Conservation (phyloP, 2,329 filamentous ascomycete genomes). For the Colletotrichum musicola region DNA sequence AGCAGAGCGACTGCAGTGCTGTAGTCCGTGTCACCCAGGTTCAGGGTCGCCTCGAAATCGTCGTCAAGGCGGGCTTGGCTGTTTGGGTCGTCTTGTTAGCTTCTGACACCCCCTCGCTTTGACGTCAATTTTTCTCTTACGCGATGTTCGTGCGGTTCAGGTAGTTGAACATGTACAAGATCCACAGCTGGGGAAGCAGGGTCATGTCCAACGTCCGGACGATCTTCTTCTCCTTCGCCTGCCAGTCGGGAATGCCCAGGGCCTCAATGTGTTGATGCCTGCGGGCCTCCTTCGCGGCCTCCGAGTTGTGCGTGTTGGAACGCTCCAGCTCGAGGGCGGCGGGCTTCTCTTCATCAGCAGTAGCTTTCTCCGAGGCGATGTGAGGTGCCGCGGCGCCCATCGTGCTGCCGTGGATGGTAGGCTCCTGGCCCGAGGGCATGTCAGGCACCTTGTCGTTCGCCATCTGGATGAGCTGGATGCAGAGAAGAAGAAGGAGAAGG, state of each 20-base stretch:
- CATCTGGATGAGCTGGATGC: neutral
- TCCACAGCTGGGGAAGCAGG: slow-evolving; percentile 41
- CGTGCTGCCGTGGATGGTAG: neutral
- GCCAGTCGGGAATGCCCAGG: slow-evolving; percentile 24
- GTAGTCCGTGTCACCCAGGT: slow-evolving; percentile 42
- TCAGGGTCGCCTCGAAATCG: slow-evolving; percentile 41
- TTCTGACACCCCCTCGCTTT: neutral
- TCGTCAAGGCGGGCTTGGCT: slow-evolving; percentile 42
- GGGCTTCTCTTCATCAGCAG: neutral
- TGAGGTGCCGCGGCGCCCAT: slow-evolving; percentile 8
- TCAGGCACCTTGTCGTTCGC: neutral
- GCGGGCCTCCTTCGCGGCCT: slow-evolving; percentile 1
- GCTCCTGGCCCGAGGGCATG: slow-evolving; percentile 2
- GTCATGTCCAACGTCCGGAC: slow-evolving; percentile 40
- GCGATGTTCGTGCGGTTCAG: slow-evolving; percentile 41
- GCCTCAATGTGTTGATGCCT: slow-evolving; percentile 9
- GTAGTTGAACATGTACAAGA: slow-evolving; percentile 43
- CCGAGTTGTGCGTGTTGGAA: slow-evolving; percentile 6
- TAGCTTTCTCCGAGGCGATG: slow-evolving; percentile 9
- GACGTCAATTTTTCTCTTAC: slow-evolving; percentile 1
- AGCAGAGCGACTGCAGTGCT: slow-evolving; percentile 44
- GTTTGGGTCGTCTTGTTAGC: neutral
- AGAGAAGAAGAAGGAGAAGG: neutral
- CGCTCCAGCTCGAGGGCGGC: neutral
- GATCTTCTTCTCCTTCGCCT: slow-evolving; percentile 37